Base-by-base conservation (phyloP, 2,329 filamentous ascomycete species). In the Colletotrichum noveboracense region DNA sequence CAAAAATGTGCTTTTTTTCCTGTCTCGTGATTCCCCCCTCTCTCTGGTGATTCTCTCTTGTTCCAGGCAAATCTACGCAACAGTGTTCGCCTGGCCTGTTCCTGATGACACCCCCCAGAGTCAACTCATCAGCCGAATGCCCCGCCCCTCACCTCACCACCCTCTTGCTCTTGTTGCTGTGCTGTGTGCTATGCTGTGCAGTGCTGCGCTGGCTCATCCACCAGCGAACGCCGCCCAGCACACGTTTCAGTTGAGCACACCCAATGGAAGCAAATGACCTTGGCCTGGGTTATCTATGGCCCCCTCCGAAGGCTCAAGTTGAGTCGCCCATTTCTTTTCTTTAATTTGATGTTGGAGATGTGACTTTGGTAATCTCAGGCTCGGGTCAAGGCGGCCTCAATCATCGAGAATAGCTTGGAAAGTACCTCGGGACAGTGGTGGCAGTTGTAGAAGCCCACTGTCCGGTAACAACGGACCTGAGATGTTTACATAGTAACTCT, bases 41-140 rank as follows among this genome's bases (percentile, higher is more conserved):
- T 52, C 58, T 69, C 48, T 69, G 16, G 60, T 60, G 65, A 28
- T 76, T 74, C 74, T 74, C 48, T 76, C 55, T 32, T 55, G 38
- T 76, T 74, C 74, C 71, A 76, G 61, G 61, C 65, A 61, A 65
- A 61, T 76, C 74, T 70, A 76, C 65, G 65, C 66, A 43, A 60
- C 70, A 75, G 61, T n/a, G 32, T 52, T 69, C 43, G 52, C 55
- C 55, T 66, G 68, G 48, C 21, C 34, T 36, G 38, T 24, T 26
- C 34, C 62, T 75, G 24, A 68, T 8, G n/a, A 13, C 73, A 75
- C 73, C 24, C 58, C 73, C 70, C 18, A 52, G 36, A 32, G 73
- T 75, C 62, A 28, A 28, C 62, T 36, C 69, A 73, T 68, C 70
- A 62, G n/a, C 55, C 21, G n/a, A 64, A 48, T 21, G 18, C 55